A percentile compares a stretch with the other conserved stretches of the same genome.
phyloP scores from a whole-genome alignment of 345 rosid species.

The Eucalyptus rudis region DNA sequence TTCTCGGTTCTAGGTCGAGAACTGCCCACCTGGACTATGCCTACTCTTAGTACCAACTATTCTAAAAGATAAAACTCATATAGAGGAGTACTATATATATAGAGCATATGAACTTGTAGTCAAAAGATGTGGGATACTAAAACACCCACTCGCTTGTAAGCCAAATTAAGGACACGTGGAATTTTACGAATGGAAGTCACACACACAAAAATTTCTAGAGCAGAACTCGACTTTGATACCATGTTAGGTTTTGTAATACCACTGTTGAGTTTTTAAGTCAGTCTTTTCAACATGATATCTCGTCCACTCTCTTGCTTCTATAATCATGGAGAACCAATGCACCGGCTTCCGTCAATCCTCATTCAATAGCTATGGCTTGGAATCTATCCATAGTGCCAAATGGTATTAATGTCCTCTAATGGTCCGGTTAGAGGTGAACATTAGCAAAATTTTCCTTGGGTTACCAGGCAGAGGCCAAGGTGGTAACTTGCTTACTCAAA shows the following conservation, averaged over 20 bases:
- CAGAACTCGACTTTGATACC: rapidly evolving
- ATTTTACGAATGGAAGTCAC: not conserved
- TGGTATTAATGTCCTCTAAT: no score
- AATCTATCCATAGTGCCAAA: not conserved
- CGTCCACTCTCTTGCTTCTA: not conserved
- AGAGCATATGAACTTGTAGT: not conserved
- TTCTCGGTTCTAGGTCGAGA: rapidly evolving
- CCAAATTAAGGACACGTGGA: not conserved
- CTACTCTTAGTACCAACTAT: rapidly evolving
- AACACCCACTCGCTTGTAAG: not conserved
- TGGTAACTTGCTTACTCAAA: not conserved
- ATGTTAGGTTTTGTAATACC: not conserved
- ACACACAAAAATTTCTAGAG: rapidly evolving
- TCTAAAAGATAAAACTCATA: not conserved
- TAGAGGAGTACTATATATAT: rapidly evolving
- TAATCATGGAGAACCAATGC: not conserved
- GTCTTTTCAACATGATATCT: rapidly evolving
- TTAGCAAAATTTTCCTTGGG: not conserved
- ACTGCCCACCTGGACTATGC: no score
- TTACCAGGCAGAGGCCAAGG: not conserved
- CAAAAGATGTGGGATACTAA: not conserved
- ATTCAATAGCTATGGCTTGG: not conserved
- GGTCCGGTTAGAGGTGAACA: not conserved
- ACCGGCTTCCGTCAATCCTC: rapidly evolving
- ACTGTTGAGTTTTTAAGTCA: rapidly evolving